Evolutionary conservation across 2,329 filamentous ascomycete genomes (phyloP).

Genomic region (Fusarium sublunatum): DNA sequence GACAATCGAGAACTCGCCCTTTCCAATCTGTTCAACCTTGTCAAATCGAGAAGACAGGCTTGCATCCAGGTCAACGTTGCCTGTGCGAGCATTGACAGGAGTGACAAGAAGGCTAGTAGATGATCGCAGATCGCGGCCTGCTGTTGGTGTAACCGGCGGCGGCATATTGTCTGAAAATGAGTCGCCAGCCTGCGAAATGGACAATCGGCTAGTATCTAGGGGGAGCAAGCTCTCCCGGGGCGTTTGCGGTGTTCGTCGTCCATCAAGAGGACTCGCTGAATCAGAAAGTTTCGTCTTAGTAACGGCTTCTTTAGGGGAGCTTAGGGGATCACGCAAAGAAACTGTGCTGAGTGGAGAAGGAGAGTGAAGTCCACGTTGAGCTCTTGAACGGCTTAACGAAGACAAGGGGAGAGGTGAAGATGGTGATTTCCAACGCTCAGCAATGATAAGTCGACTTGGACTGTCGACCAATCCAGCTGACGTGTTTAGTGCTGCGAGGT

Average conservation of each 20-base stretch:
- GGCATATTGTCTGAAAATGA: slow-evolving; percentile 53
- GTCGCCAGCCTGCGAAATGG: slow-evolving; percentile 74
- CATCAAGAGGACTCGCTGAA: slow-evolving; percentile 72
- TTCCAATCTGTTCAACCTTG: slow-evolving; percentile 82
- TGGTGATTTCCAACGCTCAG: slow-evolving; percentile 50
- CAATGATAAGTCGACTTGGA: slow-evolving; percentile 44
- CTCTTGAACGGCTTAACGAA: slow-evolving; percentile 52
- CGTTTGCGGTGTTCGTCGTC: slow-evolving; percentile 76
- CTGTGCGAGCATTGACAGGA: slow-evolving; percentile 75
- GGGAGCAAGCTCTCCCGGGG: slow-evolving; percentile 80
- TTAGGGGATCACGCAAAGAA: slow-evolving; percentile 43
- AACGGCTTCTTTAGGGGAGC: slow-evolving; percentile 55
- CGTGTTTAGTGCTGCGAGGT: slow-evolving; percentile 29
- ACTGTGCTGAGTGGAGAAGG: slow-evolving; percentile 51
- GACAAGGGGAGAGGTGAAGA: slow-evolving; percentile 51
- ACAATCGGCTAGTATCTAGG: slow-evolving; percentile 83
- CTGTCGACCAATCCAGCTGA: slow-evolving; percentile 25
- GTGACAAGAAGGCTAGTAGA: slow-evolving; percentile 70
- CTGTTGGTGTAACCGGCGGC: slow-evolving; percentile 84
- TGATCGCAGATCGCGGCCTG: slow-evolving; percentile 63
- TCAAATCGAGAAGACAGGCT: slow-evolving; percentile 80
- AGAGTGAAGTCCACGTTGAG: slow-evolving; percentile 47
- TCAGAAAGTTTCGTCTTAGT: slow-evolving; percentile 62
- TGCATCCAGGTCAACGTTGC: slow-evolving; percentile 77
- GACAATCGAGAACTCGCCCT: slow-evolving; percentile 93